phyloP scores from a whole-genome alignment of 306 rosid species.

The Lagenaria siceraria region DNA sequence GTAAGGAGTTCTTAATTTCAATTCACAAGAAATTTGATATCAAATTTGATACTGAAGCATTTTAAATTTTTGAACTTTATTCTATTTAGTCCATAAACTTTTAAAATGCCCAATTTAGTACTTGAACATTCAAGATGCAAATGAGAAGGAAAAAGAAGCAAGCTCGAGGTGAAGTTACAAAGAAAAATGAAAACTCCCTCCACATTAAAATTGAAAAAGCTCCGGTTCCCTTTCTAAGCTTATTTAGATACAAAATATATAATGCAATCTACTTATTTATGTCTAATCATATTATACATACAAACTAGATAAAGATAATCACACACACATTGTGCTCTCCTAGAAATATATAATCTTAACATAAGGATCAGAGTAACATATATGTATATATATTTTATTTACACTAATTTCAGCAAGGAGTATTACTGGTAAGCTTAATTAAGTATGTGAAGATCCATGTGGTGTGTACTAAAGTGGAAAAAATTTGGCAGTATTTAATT shows the following conservation, averaged over 20 bases:
- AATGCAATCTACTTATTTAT: background rate
- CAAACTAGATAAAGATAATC: background rate
- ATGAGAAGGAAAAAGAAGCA: background rate
- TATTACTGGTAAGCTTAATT: background rate
- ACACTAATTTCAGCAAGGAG: background rate
- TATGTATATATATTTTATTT: background rate
- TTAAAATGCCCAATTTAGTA: too few relatives aligned
- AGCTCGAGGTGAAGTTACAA: too few relatives aligned
- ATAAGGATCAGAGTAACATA: background rate
- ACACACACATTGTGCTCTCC: background rate
- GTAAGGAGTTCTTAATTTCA: too few relatives aligned
- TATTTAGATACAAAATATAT: background rate
- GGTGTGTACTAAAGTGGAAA: background rate
- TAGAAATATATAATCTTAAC: background rate
- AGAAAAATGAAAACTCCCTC: too few relatives aligned
- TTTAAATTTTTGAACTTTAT: too few relatives aligned
- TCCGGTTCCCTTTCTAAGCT: background rate
- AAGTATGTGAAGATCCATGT: background rate
- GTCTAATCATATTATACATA: background rate
- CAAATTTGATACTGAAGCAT: too few relatives aligned
- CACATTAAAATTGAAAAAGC: background rate
- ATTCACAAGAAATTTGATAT: too few relatives aligned
- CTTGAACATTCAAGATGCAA: too few relatives aligned
- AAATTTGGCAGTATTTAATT: constrained; percentile 6
- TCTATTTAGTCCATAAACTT: too few relatives aligned